Base-by-base conservation (phyloP, 768 basidiomycete genomes). In the Tylopilus balloui region DNA sequence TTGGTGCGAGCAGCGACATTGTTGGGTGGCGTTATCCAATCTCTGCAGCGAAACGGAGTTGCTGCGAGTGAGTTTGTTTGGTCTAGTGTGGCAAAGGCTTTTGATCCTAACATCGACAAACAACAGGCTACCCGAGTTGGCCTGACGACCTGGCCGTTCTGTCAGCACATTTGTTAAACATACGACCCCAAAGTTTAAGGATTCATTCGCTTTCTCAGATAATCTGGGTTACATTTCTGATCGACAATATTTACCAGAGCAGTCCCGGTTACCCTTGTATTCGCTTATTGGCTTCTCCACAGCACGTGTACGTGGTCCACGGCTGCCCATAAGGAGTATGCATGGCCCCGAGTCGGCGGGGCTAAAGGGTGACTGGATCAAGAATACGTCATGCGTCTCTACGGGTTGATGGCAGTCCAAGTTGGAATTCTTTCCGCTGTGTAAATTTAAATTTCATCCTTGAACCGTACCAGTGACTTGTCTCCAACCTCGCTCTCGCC, bases 1-100 rank as follows among this genome's bases (percentile, higher is more conserved):
- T 92, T 51, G 94, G 93, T 6, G 92, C 88, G 52, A 93, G 83
- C 28, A 86, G 68, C 47, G 88, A 86, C 92, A 96, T 94, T 48
- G 53, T 69, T 41, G 20, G 2, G 34, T 34, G 35, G 36, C 38
- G 51, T 31, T 51, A 38, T 24, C 21, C 47, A 47, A 54, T 50
- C 47, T 50, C 42, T 46, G 48, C n/a, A n/a, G n/a, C n/a, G 34
- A 47, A 42, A 27, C 31, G 42, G 42, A n/a, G 45, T n/a, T 52
- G 49, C 54, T 56, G 53, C 51, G 57, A 50, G n/a, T 42, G 41
- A 12, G 11, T 49, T 38, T 58, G 36, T 62, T 64, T 66, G 57
- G 52, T 49, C 21, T 32, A 25, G 47, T 64, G 12, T 66, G 48
- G 28, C 59, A 58, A 50, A 40, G 29, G 53, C 65, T 54, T 66